Conservation (phyloP, 768 basidiomycete species). For the Boletus tylopilopsis region DNA sequence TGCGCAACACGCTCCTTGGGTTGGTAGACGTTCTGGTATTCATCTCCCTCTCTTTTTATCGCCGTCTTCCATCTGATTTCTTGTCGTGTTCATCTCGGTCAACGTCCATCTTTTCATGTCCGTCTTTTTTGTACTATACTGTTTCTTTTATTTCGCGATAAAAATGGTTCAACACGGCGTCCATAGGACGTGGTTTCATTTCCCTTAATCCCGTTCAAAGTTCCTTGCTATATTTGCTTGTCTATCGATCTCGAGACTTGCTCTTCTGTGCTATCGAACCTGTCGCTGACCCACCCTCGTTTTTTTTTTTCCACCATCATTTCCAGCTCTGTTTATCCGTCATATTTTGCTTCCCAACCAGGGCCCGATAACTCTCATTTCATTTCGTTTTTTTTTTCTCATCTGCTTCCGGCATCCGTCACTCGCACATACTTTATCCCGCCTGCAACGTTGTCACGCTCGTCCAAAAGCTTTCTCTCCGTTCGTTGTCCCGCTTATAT, state of each 20-base stretch:
- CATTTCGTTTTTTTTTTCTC: background rate
- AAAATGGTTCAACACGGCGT: constrained; percentile 8
- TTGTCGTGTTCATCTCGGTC: constrained; percentile 16
- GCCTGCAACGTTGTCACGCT: too few relatives aligned
- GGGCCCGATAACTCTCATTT: background rate
- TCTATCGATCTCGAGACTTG: constrained; percentile 7
- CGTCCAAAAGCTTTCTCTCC: too few relatives aligned
- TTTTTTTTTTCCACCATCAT: constrained; percentile 9
- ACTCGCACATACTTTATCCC: background rate
- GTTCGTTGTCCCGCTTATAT: too few relatives aligned
- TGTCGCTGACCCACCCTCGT: constrained; percentile 4
- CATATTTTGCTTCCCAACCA: constrained; percentile 1
- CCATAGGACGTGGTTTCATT: constrained; percentile 2
- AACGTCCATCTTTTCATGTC: constrained; percentile 2
- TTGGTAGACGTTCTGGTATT: constrained; percentile 6
- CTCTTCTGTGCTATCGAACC: constrained; percentile 12
- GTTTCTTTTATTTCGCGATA: background rate
- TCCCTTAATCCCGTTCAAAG: background rate
- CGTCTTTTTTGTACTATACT: constrained; percentile 8
- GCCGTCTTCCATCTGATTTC: constrained; percentile 4
- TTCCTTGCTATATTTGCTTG: constrained; percentile 7
- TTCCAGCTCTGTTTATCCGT: constrained; percentile 1
- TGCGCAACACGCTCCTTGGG: background rate
- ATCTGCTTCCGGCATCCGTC: background rate
- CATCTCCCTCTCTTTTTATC: constrained; percentile 4